Conservation (phyloP, 1,139 yeast genomes). For the Lodderomyces metapsilosis region DNA sequence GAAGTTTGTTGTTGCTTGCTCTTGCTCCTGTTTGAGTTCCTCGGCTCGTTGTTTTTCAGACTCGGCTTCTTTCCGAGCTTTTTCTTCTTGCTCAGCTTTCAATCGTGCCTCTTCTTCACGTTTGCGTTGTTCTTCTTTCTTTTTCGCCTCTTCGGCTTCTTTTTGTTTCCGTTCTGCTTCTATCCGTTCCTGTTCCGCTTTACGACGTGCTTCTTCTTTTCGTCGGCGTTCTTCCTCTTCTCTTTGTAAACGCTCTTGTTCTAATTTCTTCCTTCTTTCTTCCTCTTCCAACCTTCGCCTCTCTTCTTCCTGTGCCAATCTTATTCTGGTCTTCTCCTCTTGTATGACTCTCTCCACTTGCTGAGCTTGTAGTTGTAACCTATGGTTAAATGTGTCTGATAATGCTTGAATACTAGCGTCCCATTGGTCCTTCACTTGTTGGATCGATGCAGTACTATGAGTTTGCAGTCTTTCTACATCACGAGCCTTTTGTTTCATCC, state of each 20-base stretch:
- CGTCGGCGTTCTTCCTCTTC: constrained; percentile 16
- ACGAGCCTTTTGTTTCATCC: constrained; percentile 1
- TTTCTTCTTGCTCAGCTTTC: constrained; percentile 11
- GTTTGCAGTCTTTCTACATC: neutral
- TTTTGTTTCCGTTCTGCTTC: constrained; percentile 12
- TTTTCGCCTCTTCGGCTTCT: constrained; percentile 10
- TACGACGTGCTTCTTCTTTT: constrained; percentile 14
- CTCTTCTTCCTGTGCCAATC: constrained; percentile 13
- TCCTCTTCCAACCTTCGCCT: constrained; percentile 11
- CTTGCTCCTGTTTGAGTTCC: constrained; percentile 12
- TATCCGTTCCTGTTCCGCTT: constrained; percentile 13
- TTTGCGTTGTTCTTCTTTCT: constrained; percentile 15
- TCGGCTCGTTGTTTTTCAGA: constrained; percentile 13
- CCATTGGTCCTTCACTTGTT: neutral
- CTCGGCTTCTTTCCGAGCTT: constrained; percentile 12
- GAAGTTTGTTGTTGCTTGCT: constrained; percentile 30
- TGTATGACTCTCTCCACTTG: constrained; percentile 19
- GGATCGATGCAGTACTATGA: neutral
- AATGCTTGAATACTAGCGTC: constrained; percentile 9
- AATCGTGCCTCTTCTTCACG: constrained; percentile 15
- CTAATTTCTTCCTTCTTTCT: constrained; percentile 10
- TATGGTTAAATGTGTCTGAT: constrained; percentile 4
- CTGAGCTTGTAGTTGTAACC: constrained; percentile 16
- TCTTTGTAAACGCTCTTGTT: constrained; percentile 17
- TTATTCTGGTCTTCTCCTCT: constrained; percentile 19